A percentile compares a stretch with the other conserved stretches of the same genome.
phyloP scores from a whole-genome alignment of 345 rosid genomes.

The Gossypium australe region DNA sequence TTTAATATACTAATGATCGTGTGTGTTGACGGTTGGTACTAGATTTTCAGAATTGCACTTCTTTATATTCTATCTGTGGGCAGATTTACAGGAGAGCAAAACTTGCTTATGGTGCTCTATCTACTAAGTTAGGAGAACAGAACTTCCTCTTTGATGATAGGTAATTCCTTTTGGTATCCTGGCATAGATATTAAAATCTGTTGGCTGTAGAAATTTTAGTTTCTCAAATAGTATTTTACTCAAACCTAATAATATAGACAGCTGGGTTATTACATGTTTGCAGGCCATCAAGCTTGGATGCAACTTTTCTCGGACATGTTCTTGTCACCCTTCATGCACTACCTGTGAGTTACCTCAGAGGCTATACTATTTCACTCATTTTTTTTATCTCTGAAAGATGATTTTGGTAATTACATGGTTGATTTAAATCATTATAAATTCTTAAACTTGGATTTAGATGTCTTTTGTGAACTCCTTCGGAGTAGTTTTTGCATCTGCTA shows the following conservation, averaged over 20 bases:
- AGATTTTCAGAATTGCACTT: not conserved
- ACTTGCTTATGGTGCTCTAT: slow-evolving; percentile 70
- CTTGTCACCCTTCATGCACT: slow-evolving; percentile 66
- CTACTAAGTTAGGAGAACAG: slow-evolving; percentile 69
- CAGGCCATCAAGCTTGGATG: slow-evolving; percentile 95
- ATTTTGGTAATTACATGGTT: not conserved
- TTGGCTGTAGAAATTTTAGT: not conserved
- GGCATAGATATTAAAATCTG: not conserved
- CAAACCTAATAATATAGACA: not conserved
- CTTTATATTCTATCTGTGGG: slow-evolving; percentile 1
- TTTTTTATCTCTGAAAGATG: slow-evolving; percentile 7
- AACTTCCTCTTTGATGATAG: slow-evolving; percentile 67
- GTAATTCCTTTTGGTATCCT: slow-evolving; percentile 30
- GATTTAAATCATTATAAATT: not conserved
- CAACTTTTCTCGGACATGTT: slow-evolving; percentile 59
- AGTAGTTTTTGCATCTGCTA: not conserved
- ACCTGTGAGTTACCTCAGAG: slow-evolving; percentile 56
- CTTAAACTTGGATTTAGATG: not conserved
- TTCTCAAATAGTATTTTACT: not conserved
- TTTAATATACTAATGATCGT: not conserved
- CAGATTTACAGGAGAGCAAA: slow-evolving; percentile 79
- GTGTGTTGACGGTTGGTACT: not conserved
- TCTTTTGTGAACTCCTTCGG: not conserved
- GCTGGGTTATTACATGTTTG: slow-evolving; percentile 10
- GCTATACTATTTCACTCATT: not conserved